Evolutionary conservation across 176 grass and related monocot genomes (phyloP).

Genomic region (Eleusine indica): DNA sequence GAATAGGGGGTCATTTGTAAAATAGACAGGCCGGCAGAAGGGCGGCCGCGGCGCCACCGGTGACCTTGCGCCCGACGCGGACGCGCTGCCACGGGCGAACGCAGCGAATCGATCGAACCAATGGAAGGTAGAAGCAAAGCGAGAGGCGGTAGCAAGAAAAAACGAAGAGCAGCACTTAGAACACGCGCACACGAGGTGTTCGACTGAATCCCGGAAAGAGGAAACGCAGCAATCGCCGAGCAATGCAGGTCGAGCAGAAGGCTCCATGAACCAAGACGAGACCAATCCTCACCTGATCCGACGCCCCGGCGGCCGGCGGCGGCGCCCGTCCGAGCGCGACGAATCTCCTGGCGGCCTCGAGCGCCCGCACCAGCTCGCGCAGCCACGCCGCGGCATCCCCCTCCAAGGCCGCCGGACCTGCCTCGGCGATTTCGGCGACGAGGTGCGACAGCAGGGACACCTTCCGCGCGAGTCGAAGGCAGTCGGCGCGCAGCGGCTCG

Average conservation of each 20-base stretch:
- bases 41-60: neutral
- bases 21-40: neutral
- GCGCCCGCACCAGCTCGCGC: conserved; percentile 61
- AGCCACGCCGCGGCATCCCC: conserved; percentile 35
- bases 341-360: conserved; percentile 67
- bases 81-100: neutral
- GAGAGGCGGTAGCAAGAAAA: neutral
- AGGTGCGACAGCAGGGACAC: conserved; percentile 89
- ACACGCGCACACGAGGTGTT: neutral
- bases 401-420: neutral
- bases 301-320: neutral
- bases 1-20: neutral
- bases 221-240: conserved; percentile 20
- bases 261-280: neutral
- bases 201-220: conserved; percentile 29
- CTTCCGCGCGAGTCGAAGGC: conserved; percentile 77
- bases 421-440: conserved; percentile 67
- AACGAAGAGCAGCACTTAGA: conserved; percentile 1
- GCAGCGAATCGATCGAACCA: neutral
- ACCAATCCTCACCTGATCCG: conserved; percentile 41
- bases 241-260: conserved; percentile 45
- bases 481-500: conserved; percentile 64
- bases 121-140: neutral
- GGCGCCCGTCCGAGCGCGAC: conserved; percentile 50
- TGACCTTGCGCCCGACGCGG: neutral